Conservation (phyloP, 2,329 filamentous ascomycete genomes). For the Albifimbria verrucaria region DNA sequence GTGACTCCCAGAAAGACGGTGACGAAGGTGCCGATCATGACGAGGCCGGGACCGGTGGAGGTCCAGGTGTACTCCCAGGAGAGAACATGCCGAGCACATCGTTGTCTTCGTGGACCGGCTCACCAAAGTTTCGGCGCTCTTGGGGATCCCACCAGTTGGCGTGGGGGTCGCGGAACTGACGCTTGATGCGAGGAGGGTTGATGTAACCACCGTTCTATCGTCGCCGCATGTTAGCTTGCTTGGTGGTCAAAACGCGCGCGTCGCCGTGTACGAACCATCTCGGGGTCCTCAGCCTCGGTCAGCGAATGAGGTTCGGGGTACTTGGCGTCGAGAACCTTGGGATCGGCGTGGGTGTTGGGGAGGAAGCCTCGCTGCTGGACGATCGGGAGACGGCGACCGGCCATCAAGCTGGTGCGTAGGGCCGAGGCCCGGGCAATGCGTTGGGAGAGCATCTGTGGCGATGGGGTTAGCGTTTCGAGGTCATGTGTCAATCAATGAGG, state of each 20-base stretch:
- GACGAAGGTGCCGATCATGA: constrained; percentile 68
- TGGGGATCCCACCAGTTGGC: constrained; percentile 97
- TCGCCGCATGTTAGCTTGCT: constrained; percentile 19
- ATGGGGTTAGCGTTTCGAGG: not conserved
- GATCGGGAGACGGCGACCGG: constrained; percentile 47
- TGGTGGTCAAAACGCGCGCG: constrained; percentile 2
- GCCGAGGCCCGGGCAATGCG: constrained; percentile 52
- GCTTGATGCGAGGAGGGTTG: constrained; percentile 77
- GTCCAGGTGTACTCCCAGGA: constrained; percentile 82
- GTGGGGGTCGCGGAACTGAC: constrained; percentile 88
- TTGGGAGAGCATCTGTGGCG: constrained; percentile 62
- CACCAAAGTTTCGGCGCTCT: constrained; percentile 94
- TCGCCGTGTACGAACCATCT: constrained; percentile 50
- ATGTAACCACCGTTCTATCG: constrained; percentile 78
- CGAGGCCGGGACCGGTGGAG: constrained; percentile 64
- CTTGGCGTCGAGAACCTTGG: constrained; percentile 46
- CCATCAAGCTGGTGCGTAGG: constrained; percentile 40
- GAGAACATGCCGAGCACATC: constrained; percentile 89
- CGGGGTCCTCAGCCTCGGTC: constrained; percentile 62
- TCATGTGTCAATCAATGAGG: no score
- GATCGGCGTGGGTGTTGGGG: constrained; percentile 45
- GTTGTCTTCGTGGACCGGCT: constrained; percentile 95
- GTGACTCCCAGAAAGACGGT: constrained; percentile 59
- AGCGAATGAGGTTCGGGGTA: constrained; percentile 46
- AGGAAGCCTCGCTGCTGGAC: constrained; percentile 57